Evolutionary conservation across 345 rosid species (phyloP).

Genomic region (Cardamine resedifolia): DNA sequence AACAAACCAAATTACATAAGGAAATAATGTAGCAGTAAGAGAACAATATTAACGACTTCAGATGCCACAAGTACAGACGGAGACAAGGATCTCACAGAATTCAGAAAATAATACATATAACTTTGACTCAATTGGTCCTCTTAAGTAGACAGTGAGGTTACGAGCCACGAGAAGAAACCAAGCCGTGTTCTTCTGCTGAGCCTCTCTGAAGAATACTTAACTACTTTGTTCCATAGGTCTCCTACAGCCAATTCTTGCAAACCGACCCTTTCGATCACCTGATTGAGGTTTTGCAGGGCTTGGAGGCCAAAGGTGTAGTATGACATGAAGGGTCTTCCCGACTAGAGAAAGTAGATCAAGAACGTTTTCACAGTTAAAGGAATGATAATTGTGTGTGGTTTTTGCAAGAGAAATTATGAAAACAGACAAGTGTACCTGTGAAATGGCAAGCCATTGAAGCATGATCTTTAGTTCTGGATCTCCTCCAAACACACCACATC

Average conservation of each 20-base stretch:
- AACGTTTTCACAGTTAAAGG: background rate
- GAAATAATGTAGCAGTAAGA: background rate
- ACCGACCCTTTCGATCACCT: slow-evolving; percentile 22
- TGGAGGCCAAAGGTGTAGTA: slow-evolving; percentile 33
- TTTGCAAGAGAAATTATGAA: background rate
- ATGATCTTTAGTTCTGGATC: slow-evolving; percentile 82
- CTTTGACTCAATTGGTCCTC: background rate
- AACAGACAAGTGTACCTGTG: slow-evolving; percentile 55
- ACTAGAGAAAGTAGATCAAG: slow-evolving; percentile 6
- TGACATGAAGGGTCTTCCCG: slow-evolving; percentile 33
- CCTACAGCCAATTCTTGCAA: slow-evolving; percentile 25
- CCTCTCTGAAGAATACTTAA: slow-evolving; percentile 32
- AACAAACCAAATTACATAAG: background rate
- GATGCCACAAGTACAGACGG: background rate
- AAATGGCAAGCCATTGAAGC: slow-evolving; percentile 87
- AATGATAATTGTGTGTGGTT: background rate
- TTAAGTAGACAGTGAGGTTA: slow-evolving; percentile 21
- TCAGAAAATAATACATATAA: background rate
- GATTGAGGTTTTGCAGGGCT: slow-evolving; percentile 22
- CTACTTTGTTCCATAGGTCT: slow-evolving; percentile 31
- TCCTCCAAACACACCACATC: slow-evolving; percentile 97
- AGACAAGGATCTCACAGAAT: background rate
- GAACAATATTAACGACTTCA: background rate
- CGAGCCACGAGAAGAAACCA: slow-evolving; percentile 40
- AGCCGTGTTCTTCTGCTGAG: slow-evolving; percentile 21